phyloP scores from a whole-genome alignment of 2,329 filamentous ascomycete species.

The Fusarium algeriense region DNA sequence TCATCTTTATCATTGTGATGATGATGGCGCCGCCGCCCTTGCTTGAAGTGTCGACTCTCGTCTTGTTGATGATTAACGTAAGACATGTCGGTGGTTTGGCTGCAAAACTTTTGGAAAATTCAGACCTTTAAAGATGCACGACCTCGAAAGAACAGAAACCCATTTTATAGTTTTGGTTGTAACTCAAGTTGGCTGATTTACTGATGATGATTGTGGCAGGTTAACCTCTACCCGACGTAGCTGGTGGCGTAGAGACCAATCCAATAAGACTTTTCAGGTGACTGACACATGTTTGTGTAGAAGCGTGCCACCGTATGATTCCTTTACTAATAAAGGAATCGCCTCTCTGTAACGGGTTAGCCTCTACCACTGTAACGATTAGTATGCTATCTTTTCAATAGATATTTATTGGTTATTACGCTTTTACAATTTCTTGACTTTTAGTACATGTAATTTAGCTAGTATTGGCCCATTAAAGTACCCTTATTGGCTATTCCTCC shows the following conservation, averaged over 20 bases:
- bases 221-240: background rate
- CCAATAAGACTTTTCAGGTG: background rate
- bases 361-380: too few species aligned
- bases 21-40: background rate
- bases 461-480: too few species aligned
- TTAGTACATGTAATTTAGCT: too few species aligned
- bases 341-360: too few species aligned
- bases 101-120: background rate
- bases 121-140: background rate
- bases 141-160: background rate
- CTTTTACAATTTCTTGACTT: too few species aligned
- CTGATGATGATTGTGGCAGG: background rate
- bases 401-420: too few species aligned
- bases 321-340: background rate
- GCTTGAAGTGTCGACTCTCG: background rate
- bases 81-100: background rate
- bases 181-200: background rate
- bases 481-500: too few species aligned
- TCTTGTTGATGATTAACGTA: background rate
- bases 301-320: background rate
- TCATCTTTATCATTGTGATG: background rate
- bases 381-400: too few species aligned
- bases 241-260: background rate
- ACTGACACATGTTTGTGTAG: background rate
- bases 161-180: background rate